These are phyloP conservation scores for Scedosporium apiospermum DNA, from an alignment of 2,329 filamentous ascomycete genomes.

Conservation along the genomic window DNA sequence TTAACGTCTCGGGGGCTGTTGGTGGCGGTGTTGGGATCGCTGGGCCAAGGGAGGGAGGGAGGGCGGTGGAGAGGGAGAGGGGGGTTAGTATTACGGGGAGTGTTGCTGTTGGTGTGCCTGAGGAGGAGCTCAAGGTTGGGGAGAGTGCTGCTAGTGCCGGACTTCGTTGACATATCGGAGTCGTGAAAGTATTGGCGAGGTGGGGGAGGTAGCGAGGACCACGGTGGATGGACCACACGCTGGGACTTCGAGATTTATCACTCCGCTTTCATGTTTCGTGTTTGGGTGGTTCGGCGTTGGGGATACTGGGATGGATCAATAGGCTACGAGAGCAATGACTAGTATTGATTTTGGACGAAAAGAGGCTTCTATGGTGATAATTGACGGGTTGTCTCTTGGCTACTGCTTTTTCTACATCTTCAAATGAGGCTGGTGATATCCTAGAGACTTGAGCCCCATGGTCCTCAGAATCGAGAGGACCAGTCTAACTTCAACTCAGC, in stretches of 20 bases:
- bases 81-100: slow-evolving; percentile 33
- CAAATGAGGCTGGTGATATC: no score
- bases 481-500: no score
- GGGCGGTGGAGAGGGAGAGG: slow-evolving; percentile 32
- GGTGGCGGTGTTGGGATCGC: slow-evolving; percentile 18
- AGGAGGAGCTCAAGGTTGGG: slow-evolving; percentile 51
- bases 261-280: neutral
- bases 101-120: slow-evolving; percentile 44
- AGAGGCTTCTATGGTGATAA: no score
- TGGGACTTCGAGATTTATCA: neutral
- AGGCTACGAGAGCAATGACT: no score
- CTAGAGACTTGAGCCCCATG: no score
- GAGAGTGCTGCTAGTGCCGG: slow-evolving; percentile 50
- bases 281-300: no score
- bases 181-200: neutral
- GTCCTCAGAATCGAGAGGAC: no score
- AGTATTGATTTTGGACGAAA: no score
- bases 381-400: no score
- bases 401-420: no score
- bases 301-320: no score
- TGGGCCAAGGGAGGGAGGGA: slow-evolving; percentile 21
- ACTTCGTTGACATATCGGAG: slow-evolving; percentile 9
- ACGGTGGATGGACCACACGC: neutral
- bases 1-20: slow-evolving; percentile 24
- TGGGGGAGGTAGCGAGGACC: neutral